These are phyloP conservation scores for Monilinia laxa DNA, from an alignment of 2,329 filamentous ascomycete genomes.

Conservation along the genomic window DNA sequence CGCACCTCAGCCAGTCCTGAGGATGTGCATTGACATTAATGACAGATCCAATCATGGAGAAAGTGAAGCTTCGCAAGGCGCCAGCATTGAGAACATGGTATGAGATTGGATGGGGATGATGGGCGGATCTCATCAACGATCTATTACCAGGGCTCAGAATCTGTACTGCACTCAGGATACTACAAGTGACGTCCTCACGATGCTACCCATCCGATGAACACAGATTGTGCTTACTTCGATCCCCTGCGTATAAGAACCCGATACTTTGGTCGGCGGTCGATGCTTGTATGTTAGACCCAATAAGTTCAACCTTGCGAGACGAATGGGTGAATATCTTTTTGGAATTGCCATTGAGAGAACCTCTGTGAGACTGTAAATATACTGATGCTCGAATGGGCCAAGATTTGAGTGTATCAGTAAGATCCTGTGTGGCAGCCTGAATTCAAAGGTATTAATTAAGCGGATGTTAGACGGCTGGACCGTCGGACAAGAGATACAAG, in stretches of 20 bases:
- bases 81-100: not conserved
- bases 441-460: not conserved
- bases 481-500: not conserved
- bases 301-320: conserved; percentile 16
- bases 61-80: conserved; percentile 8
- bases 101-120: conserved; percentile 9
- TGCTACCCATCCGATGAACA: conserved; percentile 1
- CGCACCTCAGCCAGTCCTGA: not conserved
- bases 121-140: not conserved
- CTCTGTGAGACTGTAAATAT: not conserved
- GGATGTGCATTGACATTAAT: conserved; percentile 2
- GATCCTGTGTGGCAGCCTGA: not conserved
- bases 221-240: not conserved
- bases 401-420: not conserved
- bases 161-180: not conserved
- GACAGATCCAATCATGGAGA: not conserved
- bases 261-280: conserved; percentile 3
- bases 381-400: not conserved
- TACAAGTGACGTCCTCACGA: conserved; percentile 15
- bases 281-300: not conserved
- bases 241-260: conserved; percentile 2
- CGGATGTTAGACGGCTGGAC: not conserved
- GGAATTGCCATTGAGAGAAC: not conserved
- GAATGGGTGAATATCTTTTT: not conserved
- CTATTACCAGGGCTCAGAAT: conserved; percentile 11